Conservation (phyloP, 208 protist species). For the Wallacemonas sp. region DNA sequence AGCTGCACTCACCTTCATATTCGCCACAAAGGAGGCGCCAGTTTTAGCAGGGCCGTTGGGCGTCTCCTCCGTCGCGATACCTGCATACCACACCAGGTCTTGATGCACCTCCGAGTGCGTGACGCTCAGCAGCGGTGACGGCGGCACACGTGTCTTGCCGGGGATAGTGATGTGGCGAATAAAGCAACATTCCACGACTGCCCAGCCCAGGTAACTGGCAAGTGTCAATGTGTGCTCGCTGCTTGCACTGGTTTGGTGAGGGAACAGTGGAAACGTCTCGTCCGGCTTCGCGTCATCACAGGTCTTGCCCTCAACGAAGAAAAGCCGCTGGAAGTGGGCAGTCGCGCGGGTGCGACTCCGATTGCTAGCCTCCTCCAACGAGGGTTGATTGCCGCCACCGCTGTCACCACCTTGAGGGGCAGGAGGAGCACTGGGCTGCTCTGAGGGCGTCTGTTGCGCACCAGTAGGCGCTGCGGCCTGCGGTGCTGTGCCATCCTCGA, state of each 20-base stretch:
- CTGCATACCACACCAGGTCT: conserved; percentile 65
- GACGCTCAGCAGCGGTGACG: conserved; percentile 24
- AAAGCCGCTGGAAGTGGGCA: conserved; percentile 60
- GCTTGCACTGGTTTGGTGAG: conserved; percentile 17
- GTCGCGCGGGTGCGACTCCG: conserved; percentile 47
- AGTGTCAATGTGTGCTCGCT: conserved; percentile 23
- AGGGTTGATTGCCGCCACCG: no score
- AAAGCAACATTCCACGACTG: conserved; percentile 88
- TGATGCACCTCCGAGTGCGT: conserved; percentile 52
- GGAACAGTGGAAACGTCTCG: conserved; percentile 43
- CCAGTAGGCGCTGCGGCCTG: conserved; percentile 20
- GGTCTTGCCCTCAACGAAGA: conserved; percentile 67
- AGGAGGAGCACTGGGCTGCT: no score
- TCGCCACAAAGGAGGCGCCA: conserved; percentile 13
- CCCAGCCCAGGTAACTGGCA: conserved; percentile 50
- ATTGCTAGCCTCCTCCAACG: conserved; percentile 14
- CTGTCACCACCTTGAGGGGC: no score
- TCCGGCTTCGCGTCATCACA: conserved; percentile 62
- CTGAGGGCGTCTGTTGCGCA: no score
- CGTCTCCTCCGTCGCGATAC: conserved; percentile 48
- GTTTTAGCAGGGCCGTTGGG: not conserved
- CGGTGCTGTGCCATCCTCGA: conserved; percentile 67
- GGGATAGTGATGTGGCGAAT: conserved; percentile 65
- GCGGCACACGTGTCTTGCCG: conserved; percentile 12
- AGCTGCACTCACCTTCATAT: not conserved